These are phyloP conservation scores for Triticum dicoccoides DNA, from an alignment of 176 grass and related monocot genomes.

Conservation along the genomic window DNA sequence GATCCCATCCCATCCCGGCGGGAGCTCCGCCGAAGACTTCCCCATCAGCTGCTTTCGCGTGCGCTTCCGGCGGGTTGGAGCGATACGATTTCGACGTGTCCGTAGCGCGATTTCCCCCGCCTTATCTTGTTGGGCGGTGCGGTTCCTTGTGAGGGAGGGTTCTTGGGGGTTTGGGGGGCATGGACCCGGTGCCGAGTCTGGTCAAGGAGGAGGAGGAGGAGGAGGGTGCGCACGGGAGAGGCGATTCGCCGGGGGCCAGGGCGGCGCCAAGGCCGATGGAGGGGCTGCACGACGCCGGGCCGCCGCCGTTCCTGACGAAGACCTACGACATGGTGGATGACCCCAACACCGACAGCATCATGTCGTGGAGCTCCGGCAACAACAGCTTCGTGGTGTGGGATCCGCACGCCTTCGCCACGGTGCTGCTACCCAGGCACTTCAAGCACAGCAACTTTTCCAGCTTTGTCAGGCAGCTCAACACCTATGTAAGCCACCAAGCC, in stretches of 20 bases:
- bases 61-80: background rate
- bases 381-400: conserved; percentile 98
- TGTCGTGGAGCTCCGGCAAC: conserved; percentile 66
- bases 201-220: conserved; percentile 75
- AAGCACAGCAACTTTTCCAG: conserved; percentile 90
- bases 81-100: conserved; percentile 8
- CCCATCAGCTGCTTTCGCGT: background rate
- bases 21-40: background rate
- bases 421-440: conserved; percentile 64
- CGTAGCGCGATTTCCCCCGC: background rate
- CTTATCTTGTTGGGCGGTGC: background rate
- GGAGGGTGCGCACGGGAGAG: background rate
- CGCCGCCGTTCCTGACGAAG: conserved; percentile 87
- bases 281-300: conserved; percentile 72
- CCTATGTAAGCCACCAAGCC: conserved; percentile 45
- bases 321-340: conserved; percentile 91
- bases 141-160: background rate
- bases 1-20: background rate
- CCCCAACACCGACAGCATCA: conserved; percentile 35
- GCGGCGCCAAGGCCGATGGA: conserved; percentile 64
- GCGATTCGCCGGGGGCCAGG: background rate
- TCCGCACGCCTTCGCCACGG: conserved; percentile 67
- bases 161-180: background rate
- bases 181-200: conserved; percentile 55
- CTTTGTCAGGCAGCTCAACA: conserved; percentile 94